These are phyloP conservation scores for Penicillium fimorum DNA, from an alignment of 495 filamentous ascomycete species.

Conservation along the genomic window DNA sequence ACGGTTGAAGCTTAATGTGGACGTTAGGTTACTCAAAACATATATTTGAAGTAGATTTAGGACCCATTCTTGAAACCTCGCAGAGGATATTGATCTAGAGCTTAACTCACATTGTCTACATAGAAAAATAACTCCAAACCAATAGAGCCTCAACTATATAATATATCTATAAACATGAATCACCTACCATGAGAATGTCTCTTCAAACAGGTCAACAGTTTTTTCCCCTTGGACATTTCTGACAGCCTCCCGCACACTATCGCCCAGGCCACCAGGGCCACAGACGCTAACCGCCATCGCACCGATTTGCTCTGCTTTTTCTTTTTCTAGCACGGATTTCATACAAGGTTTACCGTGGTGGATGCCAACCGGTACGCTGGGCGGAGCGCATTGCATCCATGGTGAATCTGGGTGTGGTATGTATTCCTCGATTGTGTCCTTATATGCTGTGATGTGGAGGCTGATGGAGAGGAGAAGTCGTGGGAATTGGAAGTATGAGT, in stretches of 20 bases:
- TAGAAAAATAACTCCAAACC: not conserved
- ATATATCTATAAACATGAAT: conserved; percentile 1
- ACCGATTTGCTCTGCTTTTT: conserved; percentile 40
- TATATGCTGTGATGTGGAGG: conserved; percentile 34
- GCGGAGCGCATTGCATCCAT: conserved; percentile 33
- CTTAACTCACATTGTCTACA: not conserved
- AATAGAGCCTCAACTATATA: not conserved
- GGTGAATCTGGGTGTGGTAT: conserved; percentile 25
- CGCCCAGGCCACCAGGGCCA: conserved; percentile 44
- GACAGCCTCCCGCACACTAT: conserved; percentile 43
- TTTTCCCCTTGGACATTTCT: conserved; percentile 35
- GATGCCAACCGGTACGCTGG: conserved; percentile 32
- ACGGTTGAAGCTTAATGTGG: too few species aligned
- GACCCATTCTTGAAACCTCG: not conserved
- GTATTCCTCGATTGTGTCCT: conserved; percentile 30
- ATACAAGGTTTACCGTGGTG: conserved; percentile 38
- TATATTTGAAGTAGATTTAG: not conserved
- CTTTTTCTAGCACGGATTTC: conserved; percentile 31
- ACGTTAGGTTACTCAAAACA: not conserved
- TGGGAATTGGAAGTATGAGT: conserved; percentile 34
- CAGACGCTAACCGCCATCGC: conserved; percentile 49
- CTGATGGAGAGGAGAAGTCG: conserved; percentile 36
- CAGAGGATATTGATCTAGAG: not conserved
- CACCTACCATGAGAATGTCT: conserved; percentile 47
- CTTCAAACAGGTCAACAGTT: conserved; percentile 44